Conservation (phyloP, 148 eudicot species). For the Mesembryanthemum crystallinum region DNA sequence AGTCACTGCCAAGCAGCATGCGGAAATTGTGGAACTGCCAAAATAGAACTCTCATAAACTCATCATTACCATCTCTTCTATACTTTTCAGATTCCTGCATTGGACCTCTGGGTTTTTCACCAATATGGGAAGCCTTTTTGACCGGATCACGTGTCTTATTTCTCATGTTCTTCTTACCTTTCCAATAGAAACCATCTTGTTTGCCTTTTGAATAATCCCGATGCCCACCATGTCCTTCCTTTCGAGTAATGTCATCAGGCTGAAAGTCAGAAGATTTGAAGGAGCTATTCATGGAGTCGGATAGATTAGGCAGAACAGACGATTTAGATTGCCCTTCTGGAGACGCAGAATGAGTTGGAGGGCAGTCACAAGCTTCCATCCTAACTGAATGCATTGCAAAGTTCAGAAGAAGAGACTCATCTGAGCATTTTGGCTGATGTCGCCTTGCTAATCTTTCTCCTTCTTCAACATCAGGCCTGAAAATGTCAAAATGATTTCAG, state of each 20-base stretch:
- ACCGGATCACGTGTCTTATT: conserved; percentile 53
- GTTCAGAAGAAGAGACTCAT: conserved; percentile 77
- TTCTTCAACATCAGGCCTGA: conserved; percentile 95
- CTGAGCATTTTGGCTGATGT: conserved; percentile 71
- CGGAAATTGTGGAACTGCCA: conserved; percentile 99
- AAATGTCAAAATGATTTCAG: conserved; percentile 8
- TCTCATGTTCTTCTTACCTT: conserved; percentile 56
- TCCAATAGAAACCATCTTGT: conserved; percentile 54
- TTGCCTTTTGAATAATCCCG: conserved; percentile 40
- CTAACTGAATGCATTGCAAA: conserved; percentile 99
- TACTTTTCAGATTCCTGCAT: conserved; percentile 77
- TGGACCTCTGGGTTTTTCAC: conserved; percentile 66
- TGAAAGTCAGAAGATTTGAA: conserved; percentile 44
- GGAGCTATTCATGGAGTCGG: conserved; percentile 35
- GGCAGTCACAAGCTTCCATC: conserved; percentile 99
- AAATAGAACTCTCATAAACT: conserved; percentile 68
- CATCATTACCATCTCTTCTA: conserved; percentile 59
- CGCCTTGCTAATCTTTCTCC: conserved; percentile 86
- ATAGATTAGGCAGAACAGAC: conserved; percentile 42
- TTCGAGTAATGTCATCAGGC: conserved; percentile 33
- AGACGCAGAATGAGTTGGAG: conserved; percentile 55
- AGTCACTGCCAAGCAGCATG: conserved; percentile 94
- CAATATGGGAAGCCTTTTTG: conserved; percentile 60
- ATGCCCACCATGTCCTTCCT: conserved; percentile 29
- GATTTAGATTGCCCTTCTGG: conserved; percentile 41